A percentile compares a stretch with the other conserved stretches of the same genome.
These are phyloP conservation scores for Orbilia blumenaviensis DNA, from an alignment of 2,329 filamentous ascomycete genomes.

Conservation along the genomic window DNA sequence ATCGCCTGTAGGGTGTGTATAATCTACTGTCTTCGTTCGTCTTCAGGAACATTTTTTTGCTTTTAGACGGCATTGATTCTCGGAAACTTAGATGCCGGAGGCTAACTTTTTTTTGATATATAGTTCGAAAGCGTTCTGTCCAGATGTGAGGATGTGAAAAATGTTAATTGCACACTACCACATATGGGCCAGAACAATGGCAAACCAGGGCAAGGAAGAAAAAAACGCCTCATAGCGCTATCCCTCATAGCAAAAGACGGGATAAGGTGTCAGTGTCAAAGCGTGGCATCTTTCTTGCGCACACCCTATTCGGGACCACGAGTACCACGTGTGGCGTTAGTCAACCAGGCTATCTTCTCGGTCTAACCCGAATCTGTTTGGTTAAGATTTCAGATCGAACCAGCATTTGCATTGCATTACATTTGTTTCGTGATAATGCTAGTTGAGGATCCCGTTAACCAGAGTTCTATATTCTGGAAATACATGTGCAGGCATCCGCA, in stretches of 20 bases:
- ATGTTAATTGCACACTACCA: not conserved
- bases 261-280: slow-evolving; percentile 33
- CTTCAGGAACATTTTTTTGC: slow-evolving; percentile 5
- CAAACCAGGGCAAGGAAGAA: not conserved
- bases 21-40: not conserved
- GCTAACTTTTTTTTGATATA: slow-evolving; percentile 5
- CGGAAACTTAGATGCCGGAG: slow-evolving; percentile 6
- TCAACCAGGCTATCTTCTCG: not conserved
- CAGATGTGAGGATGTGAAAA: not conserved
- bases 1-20: not conserved
- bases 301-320: not conserved
- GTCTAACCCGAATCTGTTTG: not conserved
- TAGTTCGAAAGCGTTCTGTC: slow-evolving; percentile 4
- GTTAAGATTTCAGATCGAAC: not conserved
- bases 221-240: slow-evolving; percentile 10
- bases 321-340: slow-evolving; percentile 8
- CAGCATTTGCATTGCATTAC: not conserved
- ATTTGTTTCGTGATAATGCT: not conserved
- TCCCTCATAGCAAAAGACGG: slow-evolving; percentile 12
- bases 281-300: slow-evolving; percentile 34
- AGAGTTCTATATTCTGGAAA: no score
- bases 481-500: not conserved
- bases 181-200: not conserved
- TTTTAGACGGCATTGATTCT: not conserved
- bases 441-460: not conserved